Percentiles rank a stretch among this genome's conserved stretches.
phyloP scores from a whole-genome alignment of 495 filamentous ascomycete genomes.

The Penicillium bovifimosum region DNA sequence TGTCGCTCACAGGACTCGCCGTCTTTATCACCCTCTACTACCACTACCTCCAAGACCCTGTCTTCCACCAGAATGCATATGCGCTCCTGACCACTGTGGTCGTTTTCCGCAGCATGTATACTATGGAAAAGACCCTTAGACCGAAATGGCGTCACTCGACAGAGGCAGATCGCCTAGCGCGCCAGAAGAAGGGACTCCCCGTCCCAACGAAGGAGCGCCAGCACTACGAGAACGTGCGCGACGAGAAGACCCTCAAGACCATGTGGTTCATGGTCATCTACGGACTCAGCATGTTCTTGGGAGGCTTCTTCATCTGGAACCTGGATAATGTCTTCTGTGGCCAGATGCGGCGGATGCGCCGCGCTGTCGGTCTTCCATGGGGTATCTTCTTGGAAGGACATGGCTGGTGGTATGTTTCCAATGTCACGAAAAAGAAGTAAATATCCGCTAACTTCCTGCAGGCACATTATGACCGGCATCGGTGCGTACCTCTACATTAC shows the following conservation, averaged over 20 bases:
- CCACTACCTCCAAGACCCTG: slow-evolving; percentile 85
- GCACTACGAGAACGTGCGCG: slow-evolving; percentile 48
- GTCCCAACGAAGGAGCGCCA: slow-evolving; percentile 39
- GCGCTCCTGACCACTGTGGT: slow-evolving; percentile 72
- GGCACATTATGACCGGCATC: slow-evolving; percentile 61
- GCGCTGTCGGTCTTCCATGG: slow-evolving; percentile 78
- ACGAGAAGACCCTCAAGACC: slow-evolving; percentile 54
- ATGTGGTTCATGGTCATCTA: slow-evolving; percentile 73
- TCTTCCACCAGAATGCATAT: slow-evolving; percentile 89
- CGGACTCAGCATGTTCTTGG: slow-evolving; percentile 71
- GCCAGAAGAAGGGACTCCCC: slow-evolving; percentile 35
- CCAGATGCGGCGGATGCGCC: slow-evolving; percentile 63
- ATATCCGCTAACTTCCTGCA: slow-evolving; percentile 22
- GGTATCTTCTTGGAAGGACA: slow-evolving; percentile 86
- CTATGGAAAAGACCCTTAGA: slow-evolving; percentile 79
- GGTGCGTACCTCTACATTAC: slow-evolving; percentile 80
- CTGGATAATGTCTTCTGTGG: slow-evolving; percentile 80
- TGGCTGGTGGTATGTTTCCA: slow-evolving; percentile 84
- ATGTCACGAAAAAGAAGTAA: too few relatives aligned
- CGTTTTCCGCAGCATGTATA: slow-evolving; percentile 75
- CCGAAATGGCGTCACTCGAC: slow-evolving; percentile 45
- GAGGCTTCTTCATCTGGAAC: slow-evolving; percentile 82
- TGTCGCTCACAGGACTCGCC: slow-evolving; percentile 56
- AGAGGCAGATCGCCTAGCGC: slow-evolving; percentile 39
- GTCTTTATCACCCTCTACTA: slow-evolving; percentile 88